A percentile compares a stretch with the other conserved stretches of the same genome.
Conservation (phyloP, 148 eudicot genomes). For the Tetragonia tetragonoides region DNA sequence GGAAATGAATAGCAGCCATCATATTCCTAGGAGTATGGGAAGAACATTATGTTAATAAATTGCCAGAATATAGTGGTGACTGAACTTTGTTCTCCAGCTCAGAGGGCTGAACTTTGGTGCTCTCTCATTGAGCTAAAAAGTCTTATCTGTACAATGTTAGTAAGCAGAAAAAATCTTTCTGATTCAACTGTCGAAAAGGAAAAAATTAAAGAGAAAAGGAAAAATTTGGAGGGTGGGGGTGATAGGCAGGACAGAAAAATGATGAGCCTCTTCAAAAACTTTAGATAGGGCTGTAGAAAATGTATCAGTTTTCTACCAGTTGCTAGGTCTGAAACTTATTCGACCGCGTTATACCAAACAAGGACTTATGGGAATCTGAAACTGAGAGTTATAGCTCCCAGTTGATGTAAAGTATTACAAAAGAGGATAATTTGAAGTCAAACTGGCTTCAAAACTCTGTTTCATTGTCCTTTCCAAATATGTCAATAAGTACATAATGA, state of each 20-base stretch:
- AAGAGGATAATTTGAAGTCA: conserved; percentile 12
- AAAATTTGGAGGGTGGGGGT: not conserved
- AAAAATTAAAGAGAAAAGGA: too few relatives aligned
- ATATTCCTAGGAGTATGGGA: not conserved
- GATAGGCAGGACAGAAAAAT: not conserved
- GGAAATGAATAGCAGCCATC: not conserved
- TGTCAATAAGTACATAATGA: conserved; percentile 4
- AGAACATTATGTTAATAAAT: not conserved
- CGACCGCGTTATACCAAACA: conserved; percentile 12
- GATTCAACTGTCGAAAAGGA: not conserved
- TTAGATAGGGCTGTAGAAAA: not conserved
- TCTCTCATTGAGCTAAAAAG: not conserved
- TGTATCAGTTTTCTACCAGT: not conserved
- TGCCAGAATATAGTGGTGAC: not conserved
- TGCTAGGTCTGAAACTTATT: conserved; percentile 10
- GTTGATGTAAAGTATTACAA: not conserved
- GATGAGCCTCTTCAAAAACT: conserved; percentile 2
- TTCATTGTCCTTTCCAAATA: conserved; percentile 6
- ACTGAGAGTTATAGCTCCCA: not conserved
- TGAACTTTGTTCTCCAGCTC: not conserved
- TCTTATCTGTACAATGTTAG: not conserved
- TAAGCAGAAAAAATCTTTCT: not conserved
- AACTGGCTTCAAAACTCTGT: conserved; percentile 8
- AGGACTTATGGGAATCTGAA: conserved; percentile 3
- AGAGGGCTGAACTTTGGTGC: not conserved